Conservation (phyloP, 441 rosid species). For the Isatis lusitanica region DNA sequence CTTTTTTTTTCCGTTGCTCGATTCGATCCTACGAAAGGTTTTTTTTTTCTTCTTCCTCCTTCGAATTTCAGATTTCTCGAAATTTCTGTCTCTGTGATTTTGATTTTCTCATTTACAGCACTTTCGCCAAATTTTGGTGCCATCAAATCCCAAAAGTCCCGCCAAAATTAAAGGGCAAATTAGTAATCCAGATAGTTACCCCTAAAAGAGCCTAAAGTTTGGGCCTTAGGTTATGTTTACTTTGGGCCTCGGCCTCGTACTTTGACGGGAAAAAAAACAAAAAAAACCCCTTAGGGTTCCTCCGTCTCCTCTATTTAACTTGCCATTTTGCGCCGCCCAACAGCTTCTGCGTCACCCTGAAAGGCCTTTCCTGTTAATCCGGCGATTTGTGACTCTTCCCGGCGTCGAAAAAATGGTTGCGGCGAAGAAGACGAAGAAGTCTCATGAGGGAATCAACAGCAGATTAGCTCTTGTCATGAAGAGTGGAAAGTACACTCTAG, state of each 20-base stretch:
- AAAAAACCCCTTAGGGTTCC: slow-evolving; percentile 26
- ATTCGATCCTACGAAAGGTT: not conserved
- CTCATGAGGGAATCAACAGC: slow-evolving; percentile 91
- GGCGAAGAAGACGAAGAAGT: slow-evolving; percentile 70
- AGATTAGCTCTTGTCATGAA: slow-evolving; percentile 75
- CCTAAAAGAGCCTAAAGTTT: not conserved
- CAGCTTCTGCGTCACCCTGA: not conserved
- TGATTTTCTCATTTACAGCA: not conserved
- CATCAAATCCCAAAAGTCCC: slow-evolving; percentile 28
- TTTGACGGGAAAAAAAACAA: not conserved
- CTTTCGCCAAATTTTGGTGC: slow-evolving; percentile 8
- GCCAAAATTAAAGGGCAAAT: slow-evolving; percentile 22
- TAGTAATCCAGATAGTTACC: not conserved
- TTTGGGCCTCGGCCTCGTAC: slow-evolving; percentile 10
- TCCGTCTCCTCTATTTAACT: slow-evolving; percentile 14
- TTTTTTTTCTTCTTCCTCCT: not conserved
- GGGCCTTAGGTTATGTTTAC: not conserved
- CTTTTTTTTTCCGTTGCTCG: not conserved
- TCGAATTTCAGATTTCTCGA: slow-evolving; percentile 3
- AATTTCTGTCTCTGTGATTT: not conserved
- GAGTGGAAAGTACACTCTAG: slow-evolving; percentile 69
- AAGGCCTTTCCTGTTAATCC: not conserved
- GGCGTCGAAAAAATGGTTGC: slow-evolving; percentile 30
- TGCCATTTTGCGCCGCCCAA: slow-evolving; percentile 22
- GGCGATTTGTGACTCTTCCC: slow-evolving; percentile 17